phyloP scores from a whole-genome alignment of 345 rosid genomes.

The Melaleuca alternifolia region DNA sequence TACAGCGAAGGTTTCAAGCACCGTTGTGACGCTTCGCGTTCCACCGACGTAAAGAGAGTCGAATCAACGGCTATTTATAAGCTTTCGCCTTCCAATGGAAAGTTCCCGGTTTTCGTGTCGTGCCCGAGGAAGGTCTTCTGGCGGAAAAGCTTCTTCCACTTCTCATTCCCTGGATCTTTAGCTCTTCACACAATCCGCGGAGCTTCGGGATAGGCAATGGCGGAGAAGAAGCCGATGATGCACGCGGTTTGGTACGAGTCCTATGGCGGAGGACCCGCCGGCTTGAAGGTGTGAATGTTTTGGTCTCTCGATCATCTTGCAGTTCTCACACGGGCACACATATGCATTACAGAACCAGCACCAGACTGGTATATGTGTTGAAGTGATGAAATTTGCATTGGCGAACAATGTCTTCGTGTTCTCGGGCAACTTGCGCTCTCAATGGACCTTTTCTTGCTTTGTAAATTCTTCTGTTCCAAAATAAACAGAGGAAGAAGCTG shows the following conservation, averaged over 20 bases:
- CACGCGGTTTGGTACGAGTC: constrained; percentile 19
- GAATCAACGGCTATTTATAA: neutral
- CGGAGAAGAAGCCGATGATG: constrained; percentile 15
- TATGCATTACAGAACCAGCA: neutral
- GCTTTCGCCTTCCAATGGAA: neutral
- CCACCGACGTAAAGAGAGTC: neutral
- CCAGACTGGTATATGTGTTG: neutral
- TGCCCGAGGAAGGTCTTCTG: neutral
- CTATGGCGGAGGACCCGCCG: constrained; percentile 41
- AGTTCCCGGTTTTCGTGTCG: neutral
- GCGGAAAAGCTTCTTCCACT: neutral
- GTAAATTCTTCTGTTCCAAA: neutral
- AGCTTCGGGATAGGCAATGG: constrained; percentile 9
- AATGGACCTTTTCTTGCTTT: neutral
- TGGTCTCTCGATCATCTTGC: neutral
- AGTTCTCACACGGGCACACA: neutral
- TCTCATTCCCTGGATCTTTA: neutral
- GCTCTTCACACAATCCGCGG: neutral
- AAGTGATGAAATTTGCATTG: neutral
- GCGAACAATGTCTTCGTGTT: neutral
- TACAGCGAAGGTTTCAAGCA: neutral
- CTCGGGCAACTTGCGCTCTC: neutral
- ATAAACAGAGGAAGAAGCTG: neutral
- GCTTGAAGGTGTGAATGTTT: constrained; percentile 21
- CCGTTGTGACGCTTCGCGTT: neutral